Evolutionary conservation across 345 rosid genomes (phyloP), one percentile per base, ranked within the genome.

Genomic region (Atalantia buxifolia): DNA sequence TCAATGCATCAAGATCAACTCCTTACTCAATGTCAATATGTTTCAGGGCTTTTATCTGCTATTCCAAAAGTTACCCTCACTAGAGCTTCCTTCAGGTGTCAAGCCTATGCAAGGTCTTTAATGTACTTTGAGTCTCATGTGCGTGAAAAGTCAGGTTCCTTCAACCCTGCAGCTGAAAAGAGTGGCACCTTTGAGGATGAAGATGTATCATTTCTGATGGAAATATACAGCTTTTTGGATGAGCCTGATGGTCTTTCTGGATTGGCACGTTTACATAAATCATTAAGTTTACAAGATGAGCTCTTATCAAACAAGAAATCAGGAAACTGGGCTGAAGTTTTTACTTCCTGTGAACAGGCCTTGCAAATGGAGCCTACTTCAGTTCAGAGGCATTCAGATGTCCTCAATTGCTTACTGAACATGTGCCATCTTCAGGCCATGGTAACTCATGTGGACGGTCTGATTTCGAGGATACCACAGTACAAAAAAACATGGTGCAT

Each of bases 391-490:
- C 99, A 95, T 81, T 93, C 98, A 19, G 99, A 95, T 84, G 92
- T 89, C 69, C 93, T 95, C 48, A 95, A 95, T 83, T 95, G 98
- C 83, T 90, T 93, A 69, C 88, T 93, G 66, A 95, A 95, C 83
- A 93, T 93, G 98, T 92, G 94, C 86, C 96, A 92, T 84, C 99
- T 93, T 86, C 99, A 95, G 92, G 93, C 98, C 78, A 93, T 95
- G 97, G 94, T 93, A 79, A 92, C 96, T 76, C 94, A 91, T 83
- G 99, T 93, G 45, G 99, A 95, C 76, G 98, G 99, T 78, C 83
- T 95, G 85, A 84, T 95, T 84, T 92, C 96, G 77, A 92, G 97
- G 89, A 84, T 90, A 84, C 97, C 97, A 8, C 87, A 86, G 79
- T 89, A 91, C 88, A 93, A 90, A 88, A 93, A 95, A 90, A 95